Percentiles rank a stretch among this genome's conserved stretches.
phyloP scores from a whole-genome alignment of 371 early-diverging fungal species.

The Smittium culicis region DNA sequence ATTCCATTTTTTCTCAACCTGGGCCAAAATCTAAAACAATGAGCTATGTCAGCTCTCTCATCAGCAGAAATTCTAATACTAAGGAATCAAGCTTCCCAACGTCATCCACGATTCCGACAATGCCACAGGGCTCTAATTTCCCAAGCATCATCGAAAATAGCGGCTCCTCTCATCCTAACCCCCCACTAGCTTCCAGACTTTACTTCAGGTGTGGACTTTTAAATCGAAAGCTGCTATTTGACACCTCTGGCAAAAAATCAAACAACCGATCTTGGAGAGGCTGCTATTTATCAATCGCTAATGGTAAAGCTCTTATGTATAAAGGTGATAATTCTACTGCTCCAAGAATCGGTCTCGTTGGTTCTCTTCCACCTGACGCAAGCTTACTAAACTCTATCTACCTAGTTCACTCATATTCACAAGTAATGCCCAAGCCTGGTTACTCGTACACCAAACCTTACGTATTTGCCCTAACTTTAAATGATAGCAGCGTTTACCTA shows the following conservation, averaged over 20 bases:
- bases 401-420: conserved; percentile 61
- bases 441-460: conserved; percentile 59
- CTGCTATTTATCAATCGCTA: conserved; percentile 51
- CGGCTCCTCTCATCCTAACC: neutral
- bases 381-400: conserved; percentile 43
- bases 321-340: conserved; percentile 38
- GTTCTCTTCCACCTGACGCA: conserved; percentile 28
- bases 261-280: conserved; percentile 76
- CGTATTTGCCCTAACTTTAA: conserved; percentile 67
- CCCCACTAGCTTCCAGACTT: neutral
- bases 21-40: neutral
- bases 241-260: conserved; percentile 60
- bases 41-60: neutral
- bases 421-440: conserved; percentile 65
- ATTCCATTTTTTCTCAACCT: neutral
- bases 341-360: neutral
- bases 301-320: conserved; percentile 66
- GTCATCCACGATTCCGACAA: neutral
- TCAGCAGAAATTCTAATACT: neutral
- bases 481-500: conserved; percentile 63
- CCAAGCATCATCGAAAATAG: neutral
- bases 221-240: conserved; percentile 71
- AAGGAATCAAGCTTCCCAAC: neutral
- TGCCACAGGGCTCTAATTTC: neutral
- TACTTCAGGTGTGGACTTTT: conserved; percentile 40